Evolutionary conservation across 257 asterid species (phyloP).

Genomic region (Lycium ferocissimum): DNA sequence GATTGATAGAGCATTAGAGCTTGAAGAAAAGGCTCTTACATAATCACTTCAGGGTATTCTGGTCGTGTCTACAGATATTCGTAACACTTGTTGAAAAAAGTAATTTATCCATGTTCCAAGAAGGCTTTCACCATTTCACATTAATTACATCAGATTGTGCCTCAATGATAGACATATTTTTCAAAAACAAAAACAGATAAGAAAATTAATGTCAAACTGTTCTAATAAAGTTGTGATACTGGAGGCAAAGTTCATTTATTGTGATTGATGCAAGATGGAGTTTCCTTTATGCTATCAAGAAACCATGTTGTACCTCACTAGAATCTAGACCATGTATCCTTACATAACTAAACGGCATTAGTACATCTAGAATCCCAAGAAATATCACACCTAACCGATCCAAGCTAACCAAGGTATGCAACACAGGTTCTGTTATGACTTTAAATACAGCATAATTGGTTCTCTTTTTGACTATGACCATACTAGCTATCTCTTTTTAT

Average conservation of each 20-base stretch:
- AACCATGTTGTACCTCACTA: neutral
- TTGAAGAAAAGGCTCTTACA: neutral
- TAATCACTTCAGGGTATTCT: slow-evolving; percentile 15
- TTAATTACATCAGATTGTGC: neutral
- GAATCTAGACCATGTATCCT: slow-evolving; percentile 14
- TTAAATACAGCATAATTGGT: neutral
- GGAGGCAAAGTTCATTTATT: neutral
- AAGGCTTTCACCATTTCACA: slow-evolving; percentile 14
- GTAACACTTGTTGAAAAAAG: neutral
- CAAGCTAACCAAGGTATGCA: slow-evolving; percentile 13
- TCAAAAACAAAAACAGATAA: neutral
- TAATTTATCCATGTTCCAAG: neutral
- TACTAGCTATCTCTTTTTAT: neutral
- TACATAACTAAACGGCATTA: neutral
- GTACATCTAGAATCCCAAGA: neutral
- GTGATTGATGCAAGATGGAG: neutral
- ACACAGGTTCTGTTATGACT: neutral
- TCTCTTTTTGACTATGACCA: neutral
- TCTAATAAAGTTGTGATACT: neutral
- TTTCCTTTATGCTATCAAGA: neutral
- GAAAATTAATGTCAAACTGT: neutral
- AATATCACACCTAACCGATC: neutral
- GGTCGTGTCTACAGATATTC: neutral
- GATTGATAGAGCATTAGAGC: neutral
- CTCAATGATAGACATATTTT: neutral